These are phyloP conservation scores for Forsythia viridissima DNA, from an alignment of 257 asterid species.

Conservation along the genomic window DNA sequence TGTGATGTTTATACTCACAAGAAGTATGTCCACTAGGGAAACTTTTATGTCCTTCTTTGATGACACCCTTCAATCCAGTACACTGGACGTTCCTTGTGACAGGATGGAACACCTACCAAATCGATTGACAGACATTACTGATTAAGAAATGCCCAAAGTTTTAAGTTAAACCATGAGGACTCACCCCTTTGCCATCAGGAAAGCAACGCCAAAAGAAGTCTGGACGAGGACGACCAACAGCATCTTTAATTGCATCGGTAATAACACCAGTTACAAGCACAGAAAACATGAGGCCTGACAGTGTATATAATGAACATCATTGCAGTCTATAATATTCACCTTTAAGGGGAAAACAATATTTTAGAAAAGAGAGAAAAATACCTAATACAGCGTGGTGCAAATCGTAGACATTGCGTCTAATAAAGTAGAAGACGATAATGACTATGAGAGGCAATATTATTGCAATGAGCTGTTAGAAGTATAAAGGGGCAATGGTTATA, in stretches of 20 bases:
- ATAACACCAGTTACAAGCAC: conserved; percentile 79
- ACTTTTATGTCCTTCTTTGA: conserved; percentile 95
- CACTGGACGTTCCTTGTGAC: conserved; percentile 79
- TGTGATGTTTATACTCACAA: conserved; percentile 49
- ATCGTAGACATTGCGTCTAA: conserved; percentile 74
- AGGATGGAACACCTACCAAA: conserved; percentile 65
- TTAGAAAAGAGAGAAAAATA: conserved; percentile 35
- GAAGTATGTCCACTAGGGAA: conserved; percentile 98
- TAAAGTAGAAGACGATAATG: conserved; percentile 66
- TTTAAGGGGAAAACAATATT: neutral
- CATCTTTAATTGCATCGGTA: conserved; percentile 94
- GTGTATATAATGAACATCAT: conserved; percentile 22
- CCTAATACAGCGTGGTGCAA: conserved; percentile 87
- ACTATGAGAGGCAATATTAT: conserved; percentile 59
- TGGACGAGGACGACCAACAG: conserved; percentile 98
- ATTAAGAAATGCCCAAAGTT: neutral
- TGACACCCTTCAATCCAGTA: conserved; percentile 67
- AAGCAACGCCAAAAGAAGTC: conserved; percentile 99
- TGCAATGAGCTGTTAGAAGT: conserved; percentile 63
- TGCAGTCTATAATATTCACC: neutral
- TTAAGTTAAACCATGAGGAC: conserved; percentile 28
- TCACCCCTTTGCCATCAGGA: conserved; percentile 88
- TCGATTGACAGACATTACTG: conserved; percentile 26
- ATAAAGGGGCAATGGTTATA: conserved; percentile 19
- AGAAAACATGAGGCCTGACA: conserved; percentile 78